A percentile compares a stretch with the other conserved stretches of the same genome.
phyloP scores from a whole-genome alignment of 306 rosid genomes.

The Fragaria iinumae region DNA sequence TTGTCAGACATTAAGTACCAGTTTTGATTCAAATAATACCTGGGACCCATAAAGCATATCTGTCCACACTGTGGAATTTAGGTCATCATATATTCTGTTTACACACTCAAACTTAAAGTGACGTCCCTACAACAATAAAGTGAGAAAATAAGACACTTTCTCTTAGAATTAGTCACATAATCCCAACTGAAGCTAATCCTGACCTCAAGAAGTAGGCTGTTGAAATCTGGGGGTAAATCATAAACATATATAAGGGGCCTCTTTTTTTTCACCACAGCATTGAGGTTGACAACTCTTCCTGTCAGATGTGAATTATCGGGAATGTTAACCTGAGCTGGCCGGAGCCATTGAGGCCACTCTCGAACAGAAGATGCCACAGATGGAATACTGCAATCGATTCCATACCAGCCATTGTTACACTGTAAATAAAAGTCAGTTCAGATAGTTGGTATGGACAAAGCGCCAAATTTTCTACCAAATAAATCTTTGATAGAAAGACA shows the following conservation, averaged over 20 bases:
- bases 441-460: conserved; percentile 17
- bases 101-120: conserved; percentile 87
- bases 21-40: conserved; percentile 50
- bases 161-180: conserved; percentile 20
- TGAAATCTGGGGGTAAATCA: conserved; percentile 82
- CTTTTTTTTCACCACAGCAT: conserved; percentile 63
- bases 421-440: conserved; percentile 46
- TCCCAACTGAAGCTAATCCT: conserved; percentile 29
- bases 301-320: conserved; percentile 38
- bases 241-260: conserved; percentile 92
- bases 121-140: conserved; percentile 67
- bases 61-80: conserved; percentile 77
- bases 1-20: neutral
- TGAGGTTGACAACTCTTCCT: conserved; percentile 47
- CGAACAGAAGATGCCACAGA: conserved; percentile 59
- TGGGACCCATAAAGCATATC: conserved; percentile 82
- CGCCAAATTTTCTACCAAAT: neutral
- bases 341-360: conserved; percentile 96
- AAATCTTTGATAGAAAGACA: neutral
- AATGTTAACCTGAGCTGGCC: conserved; percentile 74
- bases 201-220: conserved; percentile 92
- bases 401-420: conserved; percentile 94
- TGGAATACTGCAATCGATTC: conserved; percentile 93
- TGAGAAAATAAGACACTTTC: conserved; percentile 22
- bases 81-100: conserved; percentile 68